Conservation (phyloP, 139 green algal species). For the Micractinium conductrix region DNA sequence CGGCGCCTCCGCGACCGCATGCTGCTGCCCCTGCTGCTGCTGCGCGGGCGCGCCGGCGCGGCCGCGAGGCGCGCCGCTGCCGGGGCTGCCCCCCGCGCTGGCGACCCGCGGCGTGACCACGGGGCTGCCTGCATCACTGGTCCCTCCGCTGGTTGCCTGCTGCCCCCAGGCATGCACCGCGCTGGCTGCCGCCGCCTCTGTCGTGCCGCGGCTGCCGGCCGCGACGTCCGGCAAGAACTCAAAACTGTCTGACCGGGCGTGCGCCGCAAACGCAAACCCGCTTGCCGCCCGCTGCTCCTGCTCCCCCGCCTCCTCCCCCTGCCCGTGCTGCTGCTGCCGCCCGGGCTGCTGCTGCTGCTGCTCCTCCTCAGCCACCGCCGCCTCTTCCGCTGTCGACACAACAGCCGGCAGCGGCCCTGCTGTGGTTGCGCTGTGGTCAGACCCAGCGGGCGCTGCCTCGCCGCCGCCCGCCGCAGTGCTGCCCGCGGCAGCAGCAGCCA, state of each 20-base stretch:
- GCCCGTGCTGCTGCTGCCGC: not conserved
- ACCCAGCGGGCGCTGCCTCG: no score
- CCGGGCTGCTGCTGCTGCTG: not conserved
- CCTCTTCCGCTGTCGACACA: no score
- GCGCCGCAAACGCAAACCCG: not conserved
- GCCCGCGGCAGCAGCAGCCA: no score
- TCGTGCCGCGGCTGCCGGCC: no score
- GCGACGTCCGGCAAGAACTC: not conserved
- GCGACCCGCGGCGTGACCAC: no score
- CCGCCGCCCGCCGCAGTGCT: no score
- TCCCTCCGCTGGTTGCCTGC: not conserved
- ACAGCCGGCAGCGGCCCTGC: no score
- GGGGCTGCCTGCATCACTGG: not conserved
- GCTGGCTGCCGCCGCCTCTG: not conserved
- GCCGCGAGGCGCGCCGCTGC: not conserved
- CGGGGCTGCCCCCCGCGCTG: not conserved
- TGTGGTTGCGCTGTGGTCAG: no score
- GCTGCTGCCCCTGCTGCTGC: not conserved
- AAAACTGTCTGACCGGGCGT: constrained; percentile 11
- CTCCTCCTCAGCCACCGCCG: no score
- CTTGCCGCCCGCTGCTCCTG: not conserved
- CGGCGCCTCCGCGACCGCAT: not conserved
- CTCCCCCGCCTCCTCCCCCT: not conserved
- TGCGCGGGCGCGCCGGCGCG: not conserved
- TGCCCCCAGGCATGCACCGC: constrained; percentile 7